Percentiles rank a stretch among this genome's conserved stretches.
Evolutionary conservation across 345 rosid genomes (phyloP).

Genomic region (Rhizophora mangle): DNA sequence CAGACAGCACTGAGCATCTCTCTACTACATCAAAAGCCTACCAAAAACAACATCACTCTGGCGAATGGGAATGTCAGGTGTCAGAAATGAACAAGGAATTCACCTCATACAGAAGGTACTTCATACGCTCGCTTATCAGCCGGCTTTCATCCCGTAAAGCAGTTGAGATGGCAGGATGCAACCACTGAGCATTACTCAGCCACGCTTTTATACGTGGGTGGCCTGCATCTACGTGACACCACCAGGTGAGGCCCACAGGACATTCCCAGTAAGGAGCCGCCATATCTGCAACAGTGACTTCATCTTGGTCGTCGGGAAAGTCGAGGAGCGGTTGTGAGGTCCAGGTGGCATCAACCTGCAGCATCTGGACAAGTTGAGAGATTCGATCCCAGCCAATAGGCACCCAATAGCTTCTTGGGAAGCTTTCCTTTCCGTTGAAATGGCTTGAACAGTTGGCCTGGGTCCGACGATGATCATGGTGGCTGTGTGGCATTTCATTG

Average conservation of each 20-base stretch:
- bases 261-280: slow-evolving; percentile 92
- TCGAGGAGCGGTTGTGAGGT: slow-evolving; percentile 41
- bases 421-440: slow-evolving; percentile 30
- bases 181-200: slow-evolving; percentile 75
- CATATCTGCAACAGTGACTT: slow-evolving; percentile 71
- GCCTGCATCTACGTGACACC: slow-evolving; percentile 81
- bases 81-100: not conserved
- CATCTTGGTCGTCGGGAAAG: slow-evolving; percentile 17
- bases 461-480: slow-evolving; percentile 14
- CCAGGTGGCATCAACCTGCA: slow-evolving; percentile 58
- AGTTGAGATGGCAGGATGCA: slow-evolving; percentile 85
- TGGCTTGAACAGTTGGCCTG: slow-evolving; percentile 33
- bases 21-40: no score
- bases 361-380: slow-evolving; percentile 58
- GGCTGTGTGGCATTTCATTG: not conserved
- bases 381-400: slow-evolving; percentile 90
- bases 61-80: no score
- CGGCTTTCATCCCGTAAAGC: slow-evolving; percentile 84
- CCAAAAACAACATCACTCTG: no score
- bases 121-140: slow-evolving; percentile 91
- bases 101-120: slow-evolving; percentile 88
- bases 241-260: slow-evolving; percentile 87
- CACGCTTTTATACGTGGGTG: slow-evolving; percentile 56
- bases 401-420: slow-evolving; percentile 67
- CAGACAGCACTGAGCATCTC: no score